These are phyloP conservation scores for Fusarium hostae DNA, from an alignment of 2,329 filamentous ascomycete genomes.

Conservation along the genomic window DNA sequence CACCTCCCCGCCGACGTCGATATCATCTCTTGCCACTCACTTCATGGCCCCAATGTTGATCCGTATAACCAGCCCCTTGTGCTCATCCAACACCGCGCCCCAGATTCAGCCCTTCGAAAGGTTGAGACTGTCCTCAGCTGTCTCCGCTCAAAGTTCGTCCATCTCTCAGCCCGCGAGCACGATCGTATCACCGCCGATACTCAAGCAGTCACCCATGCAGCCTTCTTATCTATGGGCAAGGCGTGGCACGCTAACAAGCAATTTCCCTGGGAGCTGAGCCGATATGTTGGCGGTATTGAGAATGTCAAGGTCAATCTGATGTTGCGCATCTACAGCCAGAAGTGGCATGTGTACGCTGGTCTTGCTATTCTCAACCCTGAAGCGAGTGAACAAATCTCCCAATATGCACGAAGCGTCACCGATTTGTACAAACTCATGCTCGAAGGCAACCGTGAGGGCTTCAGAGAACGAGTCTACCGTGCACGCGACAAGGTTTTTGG, in stretches of 20 bases:
- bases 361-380: constrained; percentile 96
- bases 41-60: constrained; percentile 93
- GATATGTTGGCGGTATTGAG: constrained; percentile 96
- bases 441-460: constrained; percentile 79
- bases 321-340: constrained; percentile 95
- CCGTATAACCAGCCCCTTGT: constrained; percentile 90
- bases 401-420: constrained; percentile 92
- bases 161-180: constrained; percentile 87
- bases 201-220: constrained; percentile 96
- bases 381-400: constrained; percentile 89
- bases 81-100: constrained; percentile 91
- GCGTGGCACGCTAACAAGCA: constrained; percentile 96
- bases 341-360: constrained; percentile 99
- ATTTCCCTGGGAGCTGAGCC: constrained; percentile 96
- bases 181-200: constrained; percentile 98
- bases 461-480: constrained; percentile 74
- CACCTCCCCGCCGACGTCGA: constrained; percentile 89
- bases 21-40: constrained; percentile 95
- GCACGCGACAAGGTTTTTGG: constrained; percentile 80
- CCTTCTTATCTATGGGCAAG: constrained; percentile 97
- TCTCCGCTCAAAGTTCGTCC: constrained; percentile 85
- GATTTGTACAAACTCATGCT: constrained; percentile 98
- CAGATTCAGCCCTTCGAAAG: constrained; percentile 77
- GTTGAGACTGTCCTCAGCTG: constrained; percentile 86
- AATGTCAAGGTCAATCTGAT: constrained; percentile 99